Evolutionary conservation across 768 basidiomycete genomes (phyloP).

Genomic region (Mycena metata): DNA sequence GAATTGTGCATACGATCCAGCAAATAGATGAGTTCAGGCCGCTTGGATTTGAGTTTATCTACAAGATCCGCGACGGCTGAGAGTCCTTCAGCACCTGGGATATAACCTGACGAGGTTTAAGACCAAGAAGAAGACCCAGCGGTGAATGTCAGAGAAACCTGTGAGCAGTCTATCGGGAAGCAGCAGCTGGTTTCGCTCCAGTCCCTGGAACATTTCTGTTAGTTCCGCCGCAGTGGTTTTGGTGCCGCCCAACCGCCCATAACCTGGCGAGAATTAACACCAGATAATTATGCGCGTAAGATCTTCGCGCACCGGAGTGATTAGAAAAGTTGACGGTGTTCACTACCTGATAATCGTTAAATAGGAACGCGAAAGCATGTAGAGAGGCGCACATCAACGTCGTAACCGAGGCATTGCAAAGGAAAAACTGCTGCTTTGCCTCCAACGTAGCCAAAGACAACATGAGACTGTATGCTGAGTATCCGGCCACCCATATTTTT

Average conservation of each 20-base stretch:
- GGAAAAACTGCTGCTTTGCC: constrained; percentile 85
- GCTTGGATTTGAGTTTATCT: constrained; percentile 67
- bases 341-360: constrained; percentile 67
- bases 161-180: constrained; percentile 82
- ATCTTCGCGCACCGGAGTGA: constrained; percentile 76
- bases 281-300: constrained; percentile 13
- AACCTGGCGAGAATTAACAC: constrained; percentile 65
- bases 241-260: constrained; percentile 84
- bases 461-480: constrained; percentile 93
- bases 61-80: constrained; percentile 74
- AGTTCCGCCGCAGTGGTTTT: constrained; percentile 85
- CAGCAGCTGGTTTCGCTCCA: constrained; percentile 85
- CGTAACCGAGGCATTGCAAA: constrained; percentile 89
- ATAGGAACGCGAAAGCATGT: constrained; percentile 21
- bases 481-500: constrained; percentile 62
- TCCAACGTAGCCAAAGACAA: constrained; percentile 94
- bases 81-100: constrained; percentile 87
- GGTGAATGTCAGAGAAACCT: constrained; percentile 54
- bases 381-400: constrained; percentile 79
- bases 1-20: constrained; percentile 82
- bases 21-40: constrained; percentile 81
- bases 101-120: constrained; percentile 71
- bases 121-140: neutral
- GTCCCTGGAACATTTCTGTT: constrained; percentile 74
- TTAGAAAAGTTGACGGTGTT: constrained; percentile 97